These are phyloP conservation scores for Quercus gilva DNA, from an alignment of 306 rosid genomes.

Conservation along the genomic window DNA sequence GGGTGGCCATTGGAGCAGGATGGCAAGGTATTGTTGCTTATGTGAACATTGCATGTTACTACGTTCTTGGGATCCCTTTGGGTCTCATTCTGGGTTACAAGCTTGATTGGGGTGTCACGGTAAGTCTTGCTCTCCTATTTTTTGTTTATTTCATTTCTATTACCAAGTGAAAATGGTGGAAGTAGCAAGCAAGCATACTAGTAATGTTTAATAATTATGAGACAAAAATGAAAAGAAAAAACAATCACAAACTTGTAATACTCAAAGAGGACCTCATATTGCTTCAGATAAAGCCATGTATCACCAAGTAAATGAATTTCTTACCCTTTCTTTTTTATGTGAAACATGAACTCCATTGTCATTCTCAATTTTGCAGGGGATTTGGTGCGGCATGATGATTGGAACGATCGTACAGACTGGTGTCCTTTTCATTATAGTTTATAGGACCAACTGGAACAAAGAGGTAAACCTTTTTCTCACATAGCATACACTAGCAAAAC, in stretches of 20 bases:
- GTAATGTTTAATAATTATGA: too few relatives aligned
- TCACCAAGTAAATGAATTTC: neutral
- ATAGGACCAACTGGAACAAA: conserved; percentile 65
- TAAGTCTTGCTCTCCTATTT: conserved; percentile 7
- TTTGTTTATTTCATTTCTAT: neutral
- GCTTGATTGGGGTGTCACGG: conserved; percentile 50
- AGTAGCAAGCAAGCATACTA: too few relatives aligned
- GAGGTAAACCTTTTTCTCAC: conserved; percentile 42
- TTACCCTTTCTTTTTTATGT: too few relatives aligned
- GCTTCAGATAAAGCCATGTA: neutral
- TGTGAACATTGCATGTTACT: conserved; percentile 69
- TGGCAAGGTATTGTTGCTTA: conserved; percentile 79
- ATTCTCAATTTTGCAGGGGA: conserved; percentile 46
- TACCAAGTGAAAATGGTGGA: neutral
- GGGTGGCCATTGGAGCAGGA: conserved; percentile 91
- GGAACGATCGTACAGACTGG: conserved; percentile 72
- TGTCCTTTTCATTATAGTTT: conserved; percentile 52
- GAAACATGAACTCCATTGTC: neutral
- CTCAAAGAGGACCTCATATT: neutral
- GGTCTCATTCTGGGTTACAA: conserved; percentile 61
- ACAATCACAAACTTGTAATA: too few relatives aligned
- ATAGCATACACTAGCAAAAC: neutral
- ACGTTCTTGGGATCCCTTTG: conserved; percentile 68
- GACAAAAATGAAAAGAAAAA: too few relatives aligned
- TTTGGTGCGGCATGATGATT: conserved; percentile 65